Percentiles rank a stretch among this genome's conserved stretches.
These are phyloP conservation scores for Hibiscus syriacus DNA, from an alignment of 345 rosid species.

Conservation along the genomic window DNA sequence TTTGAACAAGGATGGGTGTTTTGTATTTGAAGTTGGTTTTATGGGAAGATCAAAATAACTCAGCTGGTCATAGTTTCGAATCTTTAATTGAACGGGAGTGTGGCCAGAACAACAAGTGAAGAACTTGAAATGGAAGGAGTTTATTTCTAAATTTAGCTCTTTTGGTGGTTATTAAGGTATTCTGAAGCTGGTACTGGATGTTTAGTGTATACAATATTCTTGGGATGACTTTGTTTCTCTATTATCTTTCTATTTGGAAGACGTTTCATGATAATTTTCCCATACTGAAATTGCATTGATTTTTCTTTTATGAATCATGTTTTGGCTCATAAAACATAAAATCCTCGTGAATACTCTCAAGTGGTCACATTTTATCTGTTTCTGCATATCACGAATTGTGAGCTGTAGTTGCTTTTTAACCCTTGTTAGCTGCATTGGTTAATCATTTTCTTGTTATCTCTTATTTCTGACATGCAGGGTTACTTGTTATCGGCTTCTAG, in stretches of 20 bases:
- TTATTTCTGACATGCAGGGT: slow-evolving; percentile 9
- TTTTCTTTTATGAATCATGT: slow-evolving; percentile 1
- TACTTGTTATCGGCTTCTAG: slow-evolving; percentile 13
- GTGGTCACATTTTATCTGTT: neutral
- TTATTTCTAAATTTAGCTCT: neutral
- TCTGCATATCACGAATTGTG: neutral
- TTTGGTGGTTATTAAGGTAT: neutral
- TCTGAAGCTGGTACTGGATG: neutral
- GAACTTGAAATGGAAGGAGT: neutral
- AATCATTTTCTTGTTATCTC: neutral
- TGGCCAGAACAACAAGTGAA: neutral
- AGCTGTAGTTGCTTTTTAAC: neutral
- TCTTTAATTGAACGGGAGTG: neutral
- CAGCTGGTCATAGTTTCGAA: neutral
- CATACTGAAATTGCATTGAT: neutral
- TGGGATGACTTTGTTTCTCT: neutral
- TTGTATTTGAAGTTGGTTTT: neutral
- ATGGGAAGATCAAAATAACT: no score
- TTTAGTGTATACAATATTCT: neutral
- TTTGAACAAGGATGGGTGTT: neutral
- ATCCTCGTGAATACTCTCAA: neutral
- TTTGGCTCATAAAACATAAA: neutral
- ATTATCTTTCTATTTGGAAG: neutral
- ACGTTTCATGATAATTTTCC: neutral
- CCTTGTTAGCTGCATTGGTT: neutral